Conservation (phyloP, 2,329 filamentous ascomycete genomes). For the Aspergillus viridinutans region DNA sequence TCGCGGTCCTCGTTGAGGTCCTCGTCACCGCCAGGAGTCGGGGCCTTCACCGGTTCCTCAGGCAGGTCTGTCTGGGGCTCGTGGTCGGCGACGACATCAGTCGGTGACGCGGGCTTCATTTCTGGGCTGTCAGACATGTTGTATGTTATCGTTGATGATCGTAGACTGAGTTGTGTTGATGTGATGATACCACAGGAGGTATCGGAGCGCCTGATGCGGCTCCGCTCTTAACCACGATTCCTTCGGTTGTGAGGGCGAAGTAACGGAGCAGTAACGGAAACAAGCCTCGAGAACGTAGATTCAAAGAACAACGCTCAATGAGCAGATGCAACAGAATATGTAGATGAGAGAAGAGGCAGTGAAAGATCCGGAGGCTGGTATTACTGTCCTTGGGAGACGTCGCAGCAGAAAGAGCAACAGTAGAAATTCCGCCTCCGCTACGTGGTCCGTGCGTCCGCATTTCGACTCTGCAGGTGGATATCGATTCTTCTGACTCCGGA, state of each 20-base stretch:
- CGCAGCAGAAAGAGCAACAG: not conserved
- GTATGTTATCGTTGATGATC: conserved; percentile 1
- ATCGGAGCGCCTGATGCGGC: not conserved
- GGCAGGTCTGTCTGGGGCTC: conserved; percentile 9
- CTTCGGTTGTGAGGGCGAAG: not conserved
- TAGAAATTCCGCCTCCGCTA: conserved; percentile 18
- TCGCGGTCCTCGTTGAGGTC: conserved; percentile 10
- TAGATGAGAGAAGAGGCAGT: not conserved
- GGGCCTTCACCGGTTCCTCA: conserved; percentile 22
- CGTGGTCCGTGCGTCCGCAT: conserved; percentile 11
- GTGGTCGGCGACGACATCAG: conserved; percentile 7
- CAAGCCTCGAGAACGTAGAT: not conserved
- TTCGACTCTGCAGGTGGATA: not conserved
- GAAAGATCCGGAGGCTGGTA: not conserved
- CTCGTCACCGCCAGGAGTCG: conserved; percentile 24
- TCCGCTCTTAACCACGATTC: conserved; percentile 3
- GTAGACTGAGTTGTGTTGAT: not conserved
- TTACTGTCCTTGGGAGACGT: not conserved
- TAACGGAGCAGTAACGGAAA: not conserved
- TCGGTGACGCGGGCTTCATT: conserved; percentile 18
- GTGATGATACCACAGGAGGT: conserved; percentile 9
- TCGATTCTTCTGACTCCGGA: conserved; percentile 4
- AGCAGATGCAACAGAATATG: not conserved
- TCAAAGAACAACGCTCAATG: not conserved
- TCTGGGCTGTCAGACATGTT: conserved; percentile 40